Percentiles rank a stretch among this genome's conserved stretches.
phyloP scores from a whole-genome alignment of 148 eudicot genomes.

The Vaccinium corymbosum region DNA sequence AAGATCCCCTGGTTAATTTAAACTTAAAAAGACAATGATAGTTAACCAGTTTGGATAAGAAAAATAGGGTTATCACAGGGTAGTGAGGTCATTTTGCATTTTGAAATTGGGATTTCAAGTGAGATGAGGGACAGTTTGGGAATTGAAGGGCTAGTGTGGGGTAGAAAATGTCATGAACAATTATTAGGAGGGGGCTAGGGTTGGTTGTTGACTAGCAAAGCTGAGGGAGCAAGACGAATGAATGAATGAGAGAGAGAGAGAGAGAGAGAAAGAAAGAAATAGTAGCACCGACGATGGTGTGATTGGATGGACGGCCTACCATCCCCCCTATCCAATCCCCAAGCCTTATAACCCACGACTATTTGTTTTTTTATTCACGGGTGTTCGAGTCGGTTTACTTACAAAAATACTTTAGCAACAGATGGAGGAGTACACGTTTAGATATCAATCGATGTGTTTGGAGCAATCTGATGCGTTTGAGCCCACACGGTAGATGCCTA shows the following conservation, averaged over 20 bases:
- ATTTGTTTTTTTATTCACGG: neutral
- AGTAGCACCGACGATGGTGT: constrained; percentile 29
- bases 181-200: constrained; percentile 6
- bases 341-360: neutral
- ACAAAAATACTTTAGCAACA: neutral
- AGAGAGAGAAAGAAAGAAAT: neutral
- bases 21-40: neutral
- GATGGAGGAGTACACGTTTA: neutral
- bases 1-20: neutral
- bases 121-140: constrained; percentile 5
- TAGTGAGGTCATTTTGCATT: neutral
- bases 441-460: neutral
- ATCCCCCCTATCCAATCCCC: neutral
- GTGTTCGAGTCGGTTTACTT: neutral
- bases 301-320: constrained; percentile 32
- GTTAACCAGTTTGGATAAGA: neutral
- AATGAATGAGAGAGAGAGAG: neutral
- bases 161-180: constrained; percentile 2
- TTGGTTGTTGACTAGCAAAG: constrained; percentile 16
- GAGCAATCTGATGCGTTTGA: neutral
- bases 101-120: neutral
- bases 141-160: neutral
- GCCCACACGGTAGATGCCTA: neutral
- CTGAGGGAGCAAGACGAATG: neutral
- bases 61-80: neutral